Conservation (phyloP, 306 rosid genomes). For the Acacia acuminata region DNA sequence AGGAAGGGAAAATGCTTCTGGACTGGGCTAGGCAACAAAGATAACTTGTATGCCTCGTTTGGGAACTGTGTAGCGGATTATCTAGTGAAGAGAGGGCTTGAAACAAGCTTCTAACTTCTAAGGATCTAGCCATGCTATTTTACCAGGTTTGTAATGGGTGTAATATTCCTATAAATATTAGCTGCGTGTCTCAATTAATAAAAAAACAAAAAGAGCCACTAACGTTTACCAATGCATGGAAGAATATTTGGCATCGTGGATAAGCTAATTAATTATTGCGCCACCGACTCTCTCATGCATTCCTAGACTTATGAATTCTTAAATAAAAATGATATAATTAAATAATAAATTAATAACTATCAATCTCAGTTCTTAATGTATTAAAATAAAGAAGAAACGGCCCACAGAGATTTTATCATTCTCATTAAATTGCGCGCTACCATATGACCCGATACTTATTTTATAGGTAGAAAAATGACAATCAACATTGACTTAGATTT, state of each 20-base stretch:
- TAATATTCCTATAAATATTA: too few species aligned
- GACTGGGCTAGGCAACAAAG: too few species aligned
- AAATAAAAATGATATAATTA: not conserved
- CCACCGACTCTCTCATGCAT: not conserved
- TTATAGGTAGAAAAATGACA: not conserved
- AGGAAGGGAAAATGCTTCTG: too few species aligned
- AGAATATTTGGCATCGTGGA: not conserved
- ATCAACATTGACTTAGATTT: not conserved
- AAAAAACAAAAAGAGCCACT: not conserved
- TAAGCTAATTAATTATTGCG: not conserved
- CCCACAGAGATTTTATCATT: not conserved
- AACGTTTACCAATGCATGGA: not conserved
- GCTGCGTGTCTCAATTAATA: too few species aligned
- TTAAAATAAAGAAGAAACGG: not conserved
- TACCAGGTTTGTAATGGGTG: too few species aligned
- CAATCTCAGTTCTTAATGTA: too few species aligned
- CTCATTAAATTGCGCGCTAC: not conserved
- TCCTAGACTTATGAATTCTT: not conserved
- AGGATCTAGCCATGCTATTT: too few species aligned
- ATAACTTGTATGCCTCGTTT: too few species aligned
- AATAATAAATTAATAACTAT: too few species aligned
- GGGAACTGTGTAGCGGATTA: too few species aligned
- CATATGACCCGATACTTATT: not conserved
- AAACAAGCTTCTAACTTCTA: too few species aligned
- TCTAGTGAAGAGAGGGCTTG: too few species aligned